Base-by-base conservation (phyloP, 2,329 filamentous ascomycete species). In the Endocalyx cinctus region DNA sequence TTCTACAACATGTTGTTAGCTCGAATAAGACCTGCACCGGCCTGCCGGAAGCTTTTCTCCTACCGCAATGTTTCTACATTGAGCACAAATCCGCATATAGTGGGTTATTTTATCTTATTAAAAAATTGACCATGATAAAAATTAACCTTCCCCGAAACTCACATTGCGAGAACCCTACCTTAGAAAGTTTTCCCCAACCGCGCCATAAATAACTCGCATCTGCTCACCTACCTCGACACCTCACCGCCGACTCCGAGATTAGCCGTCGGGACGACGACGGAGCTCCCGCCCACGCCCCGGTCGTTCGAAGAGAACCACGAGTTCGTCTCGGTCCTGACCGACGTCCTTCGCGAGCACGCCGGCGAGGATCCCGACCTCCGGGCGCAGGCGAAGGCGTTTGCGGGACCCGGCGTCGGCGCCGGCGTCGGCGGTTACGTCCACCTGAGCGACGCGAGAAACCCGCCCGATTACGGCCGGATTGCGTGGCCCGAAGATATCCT, bases 401-500 rank as follows among this genome's bases (percentile, higher is more conserved):
- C 79, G 4, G 70, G 72, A 2, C 70, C 75, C 0, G 77, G 74
- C 4, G 73, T 71, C 1, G 75, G 77, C 8, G 75, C 61, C 2
- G 77, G 77, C 2, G 61, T 70, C 15, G 76, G 79, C 15, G 78
- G 80, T 2, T 75, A 75, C 59, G 68, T 84, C 13, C 80, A 84
- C 55, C 63, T 84, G 5, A 80, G 76, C 35, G 80, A 84, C 51
- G 49, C 63, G 33, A 63, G 80, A 33, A 81, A 80, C 32, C 77
- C 78, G 3, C 79, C 77, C 1, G 79, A 82, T 47, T 84, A 70
- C 64, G 79, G 79, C 12, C 60, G 80, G 33, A 83, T 84, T 51
- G 77, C 79, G 3, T 82, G 74, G 67, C 79, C 79, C 2, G 79
- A 84, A 48, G 79, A 84, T 48, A 84, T 84, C 23, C 62, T 84